Conservation (phyloP, 1,284 basidiomycete genomes). For the Rhodotorula sp. region DNA sequence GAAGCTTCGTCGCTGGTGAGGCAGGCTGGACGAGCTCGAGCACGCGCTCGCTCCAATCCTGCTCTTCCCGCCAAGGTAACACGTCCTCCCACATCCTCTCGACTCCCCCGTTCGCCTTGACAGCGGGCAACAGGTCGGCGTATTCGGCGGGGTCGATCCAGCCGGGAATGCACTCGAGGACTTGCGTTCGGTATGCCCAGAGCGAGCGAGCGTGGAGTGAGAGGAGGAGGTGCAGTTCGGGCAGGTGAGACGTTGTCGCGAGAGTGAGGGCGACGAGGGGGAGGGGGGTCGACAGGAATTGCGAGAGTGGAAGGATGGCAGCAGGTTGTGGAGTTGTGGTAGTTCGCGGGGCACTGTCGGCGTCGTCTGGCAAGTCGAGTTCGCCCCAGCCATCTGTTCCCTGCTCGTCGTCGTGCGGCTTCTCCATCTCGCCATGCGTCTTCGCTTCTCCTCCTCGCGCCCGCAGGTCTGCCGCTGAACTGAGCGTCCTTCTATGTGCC, state of each 20-base stretch:
- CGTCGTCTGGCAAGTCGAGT: constrained; percentile 14
- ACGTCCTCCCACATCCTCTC: constrained; percentile 55
- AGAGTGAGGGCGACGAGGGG: constrained; percentile 62
- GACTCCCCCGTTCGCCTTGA: constrained; percentile 47
- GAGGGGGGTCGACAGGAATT: constrained; percentile 65
- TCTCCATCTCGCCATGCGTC: not conserved
- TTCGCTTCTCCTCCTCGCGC: not conserved
- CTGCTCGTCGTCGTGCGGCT: no score
- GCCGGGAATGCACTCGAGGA: constrained; percentile 71
- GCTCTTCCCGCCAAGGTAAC: constrained; percentile 16
- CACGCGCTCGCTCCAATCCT: constrained; percentile 27
- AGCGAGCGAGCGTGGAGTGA: constrained; percentile 60
- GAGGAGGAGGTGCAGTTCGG: constrained; percentile 61
- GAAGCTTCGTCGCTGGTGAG: not conserved
- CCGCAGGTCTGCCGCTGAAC: not conserved
- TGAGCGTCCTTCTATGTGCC: not conserved
- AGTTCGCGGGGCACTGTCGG: not conserved
- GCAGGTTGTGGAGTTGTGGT: not conserved
- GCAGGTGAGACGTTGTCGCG: constrained; percentile 63
- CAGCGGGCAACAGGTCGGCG: constrained; percentile 63
- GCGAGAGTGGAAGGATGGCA: constrained; percentile 57
- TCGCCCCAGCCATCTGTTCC: constrained; percentile 28
- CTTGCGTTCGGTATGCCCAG: constrained; percentile 66
- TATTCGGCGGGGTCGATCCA: constrained; percentile 65
- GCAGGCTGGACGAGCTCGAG: not conserved